Evolutionary conservation across 164 flowering plant species (phyloP).

Genomic region (Chimonanthus praecox): DNA sequence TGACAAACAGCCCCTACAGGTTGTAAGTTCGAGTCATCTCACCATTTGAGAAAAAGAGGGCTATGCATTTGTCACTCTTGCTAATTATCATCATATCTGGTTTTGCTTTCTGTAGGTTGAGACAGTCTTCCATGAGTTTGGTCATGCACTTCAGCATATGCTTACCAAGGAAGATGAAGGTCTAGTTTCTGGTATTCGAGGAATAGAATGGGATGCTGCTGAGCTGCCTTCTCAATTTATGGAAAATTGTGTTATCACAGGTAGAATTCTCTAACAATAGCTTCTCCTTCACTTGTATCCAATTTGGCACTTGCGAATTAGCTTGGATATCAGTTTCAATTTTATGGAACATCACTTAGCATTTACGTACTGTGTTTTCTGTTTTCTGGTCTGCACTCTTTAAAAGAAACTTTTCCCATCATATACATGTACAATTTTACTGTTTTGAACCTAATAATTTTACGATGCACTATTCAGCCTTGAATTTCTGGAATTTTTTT

Average conservation of each 20-base stretch:
- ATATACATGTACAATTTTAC: too few relatives aligned
- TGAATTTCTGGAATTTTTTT: too few relatives aligned
- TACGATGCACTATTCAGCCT: too few relatives aligned
- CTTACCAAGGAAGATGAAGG: constrained; percentile 95
- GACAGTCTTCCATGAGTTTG: constrained; percentile 99
- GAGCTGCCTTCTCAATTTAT: constrained; percentile 97
- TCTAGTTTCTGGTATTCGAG: constrained; percentile 86
- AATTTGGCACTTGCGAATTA: background rate
- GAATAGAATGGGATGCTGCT: constrained; percentile 98
- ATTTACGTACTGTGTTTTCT: too few relatives aligned
- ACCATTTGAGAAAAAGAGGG: too few relatives aligned
- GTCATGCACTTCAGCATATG: constrained; percentile 99
- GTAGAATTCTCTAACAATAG: constrained; percentile 27
- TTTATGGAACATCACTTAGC: background rate
- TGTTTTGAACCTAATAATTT: too few relatives aligned
- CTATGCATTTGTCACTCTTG: background rate
- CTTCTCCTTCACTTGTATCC: background rate
- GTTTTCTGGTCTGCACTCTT: background rate
- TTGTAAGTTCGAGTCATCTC: too few relatives aligned
- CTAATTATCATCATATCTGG: background rate
- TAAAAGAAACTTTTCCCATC: too few relatives aligned
- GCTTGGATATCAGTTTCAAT: background rate
- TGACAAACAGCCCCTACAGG: too few relatives aligned
- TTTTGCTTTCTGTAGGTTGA: constrained; percentile 60
- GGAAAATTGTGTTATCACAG: constrained; percentile 99